phyloP scores from a whole-genome alignment of 2,329 filamentous ascomycete genomes.

The Verticillium longisporum region DNA sequence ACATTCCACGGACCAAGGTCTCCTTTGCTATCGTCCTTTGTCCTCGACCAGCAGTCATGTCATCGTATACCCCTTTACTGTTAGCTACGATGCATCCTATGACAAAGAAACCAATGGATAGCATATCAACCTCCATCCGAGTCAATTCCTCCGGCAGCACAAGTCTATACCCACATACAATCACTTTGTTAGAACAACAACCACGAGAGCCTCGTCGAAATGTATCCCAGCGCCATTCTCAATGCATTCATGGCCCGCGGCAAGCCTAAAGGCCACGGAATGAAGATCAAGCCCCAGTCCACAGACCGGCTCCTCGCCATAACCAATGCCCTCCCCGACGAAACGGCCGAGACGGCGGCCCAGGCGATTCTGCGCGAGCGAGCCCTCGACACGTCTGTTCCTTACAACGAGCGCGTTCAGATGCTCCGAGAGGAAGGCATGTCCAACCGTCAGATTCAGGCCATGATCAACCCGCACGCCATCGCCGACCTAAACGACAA shows the following conservation, averaged over 20 bases:
- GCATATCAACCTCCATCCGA: neutral
- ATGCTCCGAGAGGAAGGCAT: neutral
- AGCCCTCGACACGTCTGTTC: neutral
- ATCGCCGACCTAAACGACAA: neutral
- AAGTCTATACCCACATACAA: neutral
- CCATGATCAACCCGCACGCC: neutral
- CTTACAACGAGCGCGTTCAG: neutral
- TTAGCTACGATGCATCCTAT: neutral
- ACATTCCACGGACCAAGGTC: neutral
- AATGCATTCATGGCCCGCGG: neutral
- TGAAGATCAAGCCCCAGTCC: neutral
- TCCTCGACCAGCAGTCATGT: neutral
- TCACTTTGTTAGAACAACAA: neutral
- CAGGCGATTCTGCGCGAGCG: neutral
- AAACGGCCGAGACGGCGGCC: neutral
- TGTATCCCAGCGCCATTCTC: neutral
- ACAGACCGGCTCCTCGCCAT: neutral
- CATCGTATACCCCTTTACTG: neutral
- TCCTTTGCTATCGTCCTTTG: neutral
- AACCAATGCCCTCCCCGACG: neutral
- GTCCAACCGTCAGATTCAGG: neutral
- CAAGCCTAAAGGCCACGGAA: neutral
- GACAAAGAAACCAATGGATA: neutral
- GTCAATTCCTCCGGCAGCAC: neutral
- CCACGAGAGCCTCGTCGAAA: neutral